These are phyloP conservation scores for Plectosphaerella plurivora DNA, from an alignment of 2,329 filamentous ascomycete genomes.

Conservation along the genomic window DNA sequence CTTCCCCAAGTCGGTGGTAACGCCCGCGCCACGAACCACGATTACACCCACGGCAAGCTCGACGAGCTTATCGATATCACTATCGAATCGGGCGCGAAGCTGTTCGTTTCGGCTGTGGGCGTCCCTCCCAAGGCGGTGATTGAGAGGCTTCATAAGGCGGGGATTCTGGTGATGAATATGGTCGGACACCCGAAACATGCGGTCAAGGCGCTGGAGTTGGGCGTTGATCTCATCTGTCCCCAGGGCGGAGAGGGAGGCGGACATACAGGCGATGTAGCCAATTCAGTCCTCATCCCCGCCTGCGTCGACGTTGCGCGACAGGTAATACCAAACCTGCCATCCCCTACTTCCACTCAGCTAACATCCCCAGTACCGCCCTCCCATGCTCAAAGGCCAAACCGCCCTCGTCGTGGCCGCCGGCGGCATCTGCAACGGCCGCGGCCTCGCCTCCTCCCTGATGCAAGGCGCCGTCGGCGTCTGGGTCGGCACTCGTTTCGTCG, in stretches of 20 bases:
- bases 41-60: slow-evolving; percentile 87
- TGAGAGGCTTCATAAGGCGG: slow-evolving; percentile 70
- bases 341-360: too few species aligned
- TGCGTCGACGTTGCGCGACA: slow-evolving; percentile 75
- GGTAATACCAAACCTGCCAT: too few species aligned
- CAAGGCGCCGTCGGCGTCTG: slow-evolving; percentile 85
- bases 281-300: slow-evolving; percentile 79
- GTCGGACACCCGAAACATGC: slow-evolving; percentile 90
- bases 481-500: slow-evolving; percentile 93
- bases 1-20: slow-evolving; percentile 81
- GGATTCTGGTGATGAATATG: slow-evolving; percentile 94
- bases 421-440: slow-evolving; percentile 78
- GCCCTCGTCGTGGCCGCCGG: slow-evolving; percentile 86
- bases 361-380: slow-evolving; percentile 55
- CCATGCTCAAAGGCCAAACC: slow-evolving; percentile 61
- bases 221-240: slow-evolving; percentile 86
- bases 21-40: slow-evolving; percentile 88
- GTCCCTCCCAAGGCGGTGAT: slow-evolving; percentile 74
- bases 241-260: slow-evolving; percentile 93
- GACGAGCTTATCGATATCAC: slow-evolving; percentile 85
- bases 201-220: slow-evolving; percentile 77
- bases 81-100: slow-evolving; percentile 73
- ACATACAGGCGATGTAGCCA: slow-evolving; percentile 85
- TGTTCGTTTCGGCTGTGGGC: slow-evolving; percentile 87
- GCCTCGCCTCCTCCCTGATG: slow-evolving; percentile 77